These are phyloP conservation scores for Helminthosporium solani DNA, from an alignment of 2,329 filamentous ascomycete genomes.

Conservation along the genomic window DNA sequence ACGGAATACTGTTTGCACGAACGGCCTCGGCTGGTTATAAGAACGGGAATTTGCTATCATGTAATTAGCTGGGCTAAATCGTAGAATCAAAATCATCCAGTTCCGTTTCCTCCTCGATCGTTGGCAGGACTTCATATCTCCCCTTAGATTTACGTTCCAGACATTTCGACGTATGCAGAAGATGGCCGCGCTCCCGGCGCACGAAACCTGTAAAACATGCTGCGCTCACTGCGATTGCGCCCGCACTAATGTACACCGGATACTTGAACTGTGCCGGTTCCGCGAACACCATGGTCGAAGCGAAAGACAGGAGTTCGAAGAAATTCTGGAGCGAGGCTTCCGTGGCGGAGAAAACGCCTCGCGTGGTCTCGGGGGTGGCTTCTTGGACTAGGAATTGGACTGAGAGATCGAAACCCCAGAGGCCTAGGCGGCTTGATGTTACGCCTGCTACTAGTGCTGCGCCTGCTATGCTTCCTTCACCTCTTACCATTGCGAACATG, in stretches of 20 bases:
- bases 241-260: conserved; percentile 61
- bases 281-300: conserved; percentile 64
- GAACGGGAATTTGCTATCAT: no score
- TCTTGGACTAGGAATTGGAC: conserved; percentile 51
- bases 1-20: background rate
- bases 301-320: conserved; percentile 69
- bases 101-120: conserved; percentile 17
- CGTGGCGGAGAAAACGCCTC: conserved; percentile 68
- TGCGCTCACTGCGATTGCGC: conserved; percentile 53
- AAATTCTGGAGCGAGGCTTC: conserved; percentile 68
- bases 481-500: conserved; percentile 20
- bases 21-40: no score
- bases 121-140: conserved; percentile 14
- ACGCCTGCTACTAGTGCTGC: conserved; percentile 42
- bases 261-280: conserved; percentile 64
- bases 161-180: conserved; percentile 52
- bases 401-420: conserved; percentile 52
- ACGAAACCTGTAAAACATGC: conserved; percentile 59
- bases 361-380: conserved; percentile 41
- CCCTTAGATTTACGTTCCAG: conserved; percentile 14
- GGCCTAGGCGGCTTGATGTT: conserved; percentile 45
- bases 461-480: conserved; percentile 23
- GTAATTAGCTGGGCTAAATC: background rate
- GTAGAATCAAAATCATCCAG: background rate
- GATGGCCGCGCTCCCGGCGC: conserved; percentile 59